Evolutionary conservation across 495 filamentous ascomycete species (phyloP).

Genomic region (Neohortaea acidophila): DNA sequence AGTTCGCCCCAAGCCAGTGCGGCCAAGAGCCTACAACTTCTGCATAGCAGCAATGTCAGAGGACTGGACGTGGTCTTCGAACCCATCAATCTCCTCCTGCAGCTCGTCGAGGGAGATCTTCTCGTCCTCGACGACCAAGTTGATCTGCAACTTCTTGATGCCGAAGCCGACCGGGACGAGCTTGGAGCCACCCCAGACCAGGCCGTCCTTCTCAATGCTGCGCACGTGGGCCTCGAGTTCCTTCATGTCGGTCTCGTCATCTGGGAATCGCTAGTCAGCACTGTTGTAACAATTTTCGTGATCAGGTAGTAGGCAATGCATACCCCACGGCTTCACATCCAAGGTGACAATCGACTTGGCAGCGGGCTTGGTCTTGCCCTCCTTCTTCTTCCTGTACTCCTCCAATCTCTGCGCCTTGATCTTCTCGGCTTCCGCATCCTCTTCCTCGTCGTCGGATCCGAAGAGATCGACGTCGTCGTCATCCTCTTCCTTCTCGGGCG

Average conservation of each 20-base stretch:
- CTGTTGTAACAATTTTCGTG: no score
- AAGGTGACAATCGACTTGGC: slow-evolving; percentile 93
- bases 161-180: slow-evolving; percentile 83
- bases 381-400: slow-evolving; percentile 97
- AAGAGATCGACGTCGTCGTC: slow-evolving; percentile 84
- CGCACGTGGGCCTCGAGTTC: slow-evolving; percentile 71
- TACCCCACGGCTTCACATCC: slow-evolving; percentile 99
- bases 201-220: slow-evolving; percentile 78
- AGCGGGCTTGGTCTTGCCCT: slow-evolving; percentile 68
- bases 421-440: slow-evolving; percentile 69
- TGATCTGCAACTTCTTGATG: slow-evolving; percentile 99
- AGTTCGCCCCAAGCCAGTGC: not conserved
- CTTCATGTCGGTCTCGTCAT: slow-evolving; percentile 85
- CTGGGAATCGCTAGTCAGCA: slow-evolving; percentile 27
- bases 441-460: slow-evolving; percentile 79
- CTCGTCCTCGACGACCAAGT: slow-evolving; percentile 91
- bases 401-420: slow-evolving; percentile 76
- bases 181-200: slow-evolving; percentile 90
- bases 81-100: slow-evolving; percentile 68
- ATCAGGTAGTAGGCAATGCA: slow-evolving; percentile 27
- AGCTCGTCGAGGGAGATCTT: slow-evolving; percentile 83
- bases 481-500: slow-evolving; percentile 47
- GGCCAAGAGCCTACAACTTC: slow-evolving; percentile 55
- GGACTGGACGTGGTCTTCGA: slow-evolving; percentile 96
- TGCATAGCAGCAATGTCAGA: slow-evolving; percentile 87